Evolutionary conservation across 148 eudicot species (phyloP).

Genomic region (Rhododendron simsii): DNA sequence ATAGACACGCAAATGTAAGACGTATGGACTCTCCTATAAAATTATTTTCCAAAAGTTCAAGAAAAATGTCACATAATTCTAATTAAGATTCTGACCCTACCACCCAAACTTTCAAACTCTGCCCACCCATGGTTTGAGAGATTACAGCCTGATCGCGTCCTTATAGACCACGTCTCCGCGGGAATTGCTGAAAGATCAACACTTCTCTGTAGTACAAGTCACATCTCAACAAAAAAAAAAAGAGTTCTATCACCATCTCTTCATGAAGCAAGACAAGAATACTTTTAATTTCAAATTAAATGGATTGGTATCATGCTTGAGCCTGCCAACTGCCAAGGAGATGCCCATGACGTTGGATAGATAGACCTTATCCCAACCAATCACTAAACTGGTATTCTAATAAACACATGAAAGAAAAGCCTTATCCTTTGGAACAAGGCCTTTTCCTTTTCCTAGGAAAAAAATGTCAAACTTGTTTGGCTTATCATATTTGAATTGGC

Average conservation of each 20-base stretch:
- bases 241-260: neutral
- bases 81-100: neutral
- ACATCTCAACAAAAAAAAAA: neutral
- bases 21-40: too few relatives aligned
- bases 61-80: too few relatives aligned
- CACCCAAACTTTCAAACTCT: neutral
- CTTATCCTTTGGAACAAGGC: neutral
- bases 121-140: neutral
- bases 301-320: neutral
- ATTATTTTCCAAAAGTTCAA: too few relatives aligned
- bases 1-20: too few relatives aligned
- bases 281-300: neutral
- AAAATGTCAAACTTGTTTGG: neutral
- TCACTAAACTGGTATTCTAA: neutral
- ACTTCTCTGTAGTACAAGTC: too few relatives aligned
- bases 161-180: too few relatives aligned
- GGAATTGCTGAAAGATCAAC: neutral
- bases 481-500: neutral
- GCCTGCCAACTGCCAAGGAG: neutral
- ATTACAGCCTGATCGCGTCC: neutral
- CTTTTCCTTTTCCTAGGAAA: too few relatives aligned
- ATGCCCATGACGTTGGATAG: conserved; percentile 1
- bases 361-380: neutral
- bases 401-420: neutral
- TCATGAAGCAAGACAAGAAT: neutral